phyloP scores from a whole-genome alignment of 192 early-diverging fungal genomes.

The Coemansia sp. region DNA sequence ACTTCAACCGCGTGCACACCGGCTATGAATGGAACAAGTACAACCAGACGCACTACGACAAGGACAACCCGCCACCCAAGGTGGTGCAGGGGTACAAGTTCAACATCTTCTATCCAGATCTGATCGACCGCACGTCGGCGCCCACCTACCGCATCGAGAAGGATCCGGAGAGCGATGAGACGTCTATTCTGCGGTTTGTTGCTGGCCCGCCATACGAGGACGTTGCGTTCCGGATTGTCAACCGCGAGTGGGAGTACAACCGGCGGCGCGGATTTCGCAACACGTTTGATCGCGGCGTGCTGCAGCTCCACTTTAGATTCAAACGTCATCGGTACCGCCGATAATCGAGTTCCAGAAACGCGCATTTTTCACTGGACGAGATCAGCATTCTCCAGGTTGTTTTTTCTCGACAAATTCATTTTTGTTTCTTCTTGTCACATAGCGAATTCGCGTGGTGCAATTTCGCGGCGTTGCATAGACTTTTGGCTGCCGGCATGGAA shows the following conservation, averaged over 20 bases:
- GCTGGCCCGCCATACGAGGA: constrained; percentile 98
- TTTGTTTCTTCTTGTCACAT: neutral
- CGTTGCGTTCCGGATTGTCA: constrained; percentile 94
- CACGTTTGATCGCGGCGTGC: constrained; percentile 74
- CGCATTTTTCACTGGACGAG: no score
- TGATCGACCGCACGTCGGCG: constrained; percentile 87
- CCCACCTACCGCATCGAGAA: constrained; percentile 84
- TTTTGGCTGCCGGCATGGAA: no score
- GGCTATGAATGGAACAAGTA: constrained; percentile 99
- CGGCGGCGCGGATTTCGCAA: constrained; percentile 83
- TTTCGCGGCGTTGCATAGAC: no score
- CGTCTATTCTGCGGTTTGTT: constrained; percentile 80
- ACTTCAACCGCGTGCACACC: constrained; percentile 94
- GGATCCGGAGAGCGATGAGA: constrained; percentile 66
- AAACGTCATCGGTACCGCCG: constrained; percentile 77
- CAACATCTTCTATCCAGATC: constrained; percentile 98
- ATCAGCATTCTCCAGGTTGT: no score
- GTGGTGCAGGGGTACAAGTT: constrained; percentile 97
- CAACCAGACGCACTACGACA: constrained; percentile 96
- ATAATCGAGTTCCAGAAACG: constrained; percentile 13
- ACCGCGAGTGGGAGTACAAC: constrained; percentile 92
- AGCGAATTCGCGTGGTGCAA: no score
- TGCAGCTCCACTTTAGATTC: constrained; percentile 80
- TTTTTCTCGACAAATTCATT: no score
- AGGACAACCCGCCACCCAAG: constrained; percentile 97